Base-by-base conservation (phyloP, 2,329 filamentous ascomycete genomes). In the Ramichloridium luteum region DNA sequence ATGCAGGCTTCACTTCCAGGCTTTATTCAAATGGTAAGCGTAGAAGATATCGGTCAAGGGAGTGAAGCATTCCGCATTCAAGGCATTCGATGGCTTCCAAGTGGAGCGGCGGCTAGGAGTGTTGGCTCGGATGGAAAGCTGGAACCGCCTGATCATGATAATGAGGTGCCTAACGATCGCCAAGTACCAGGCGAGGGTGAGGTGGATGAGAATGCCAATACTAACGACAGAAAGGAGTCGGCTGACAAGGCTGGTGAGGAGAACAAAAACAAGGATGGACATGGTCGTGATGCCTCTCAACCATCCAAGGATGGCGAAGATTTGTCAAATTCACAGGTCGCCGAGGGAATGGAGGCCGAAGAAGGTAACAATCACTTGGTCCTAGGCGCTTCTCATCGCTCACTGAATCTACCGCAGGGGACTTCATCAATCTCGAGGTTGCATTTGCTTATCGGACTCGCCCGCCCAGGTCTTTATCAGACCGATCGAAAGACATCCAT, bases 1-100 rank as follows among this genome's bases (percentile, higher is more conserved):
- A 84, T 84, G 80, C 80, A 84, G 56, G 78, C 79, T 2, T 80
- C 74, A 6, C 57, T 83, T 12, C 77, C 80, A 1, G 73, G 68
- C 35, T 54, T 79, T 20, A 66, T 83, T 17, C 71, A 78, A 28
- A 82, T 82, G 78, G 74, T 83, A 26, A 77, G 74, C 32, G 72
- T 83, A 5, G 77, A 83, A 29, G 79, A 84, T 40, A 70, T 84
- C 36, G 79, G 78, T 0, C 79, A 85, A 53, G 80, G 80, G 5
- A 81, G 72, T 37, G 78, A 83, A 47, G 65, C 75, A 0, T 47
- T 84, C 22, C 70, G 78, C 2, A 77, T 84, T 34, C 64, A 84
- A 1, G 79, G 80, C 3, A 59, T 85, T 22, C 65, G 75, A 30
- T 83, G 78, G 75, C 60, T 85, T 2, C 79, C 78, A 0, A 79